Base-by-base conservation (phyloP, 345 rosid genomes). In the Anacardium occidentale region DNA sequence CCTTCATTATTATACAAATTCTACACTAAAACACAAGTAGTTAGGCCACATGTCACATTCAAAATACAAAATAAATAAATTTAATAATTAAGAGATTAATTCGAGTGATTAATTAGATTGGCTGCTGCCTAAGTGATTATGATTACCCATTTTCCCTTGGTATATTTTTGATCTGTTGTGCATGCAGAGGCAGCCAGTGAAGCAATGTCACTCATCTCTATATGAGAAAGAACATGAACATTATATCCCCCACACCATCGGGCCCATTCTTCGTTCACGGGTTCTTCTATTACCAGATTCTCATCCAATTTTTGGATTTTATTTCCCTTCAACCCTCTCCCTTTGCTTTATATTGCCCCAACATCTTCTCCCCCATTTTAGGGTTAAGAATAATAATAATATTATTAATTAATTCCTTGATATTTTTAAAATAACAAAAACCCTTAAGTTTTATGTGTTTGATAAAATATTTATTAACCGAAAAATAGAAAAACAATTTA, bases 271-370 rank as follows among this genome's bases (percentile, higher is more conserved):
- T 60, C 37, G 67, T 74, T 86, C 90, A 86, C 87, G 87, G 90
- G 90, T 78, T 80, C 73, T 74, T 69, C 87, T 85, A 79, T 82
- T 86, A 59, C 84, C 74, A 78, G 83, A 83, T 83, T 85, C 89
- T 81, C 81, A 62, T 79, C 66, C 77, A 66, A 52, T 68, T 72
- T 76, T 67, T 75, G 66, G 34, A 51, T 68, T 70, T 78, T 76
- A 22, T 67, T 29, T 61, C 50, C 62, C 68, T 25, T 58, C 20
- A 29, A 14, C 40, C 2, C 53, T 50, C 53, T 18, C 14, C 53
- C 15, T 50, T 50, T 50, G 6, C 18, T 50, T 50, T 50, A 7
- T 6, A 7, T 20, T 55, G 17, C 61, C 25, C 32, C 29, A 56
- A 10, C 3, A 56, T 0, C 5, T 22, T 56, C 42, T 37, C 0